Evolutionary conservation across 2,329 filamentous ascomycete species (phyloP), one percentile per base, ranked within the genome.

Genomic region (Hymenoscyphus albidus): DNA sequence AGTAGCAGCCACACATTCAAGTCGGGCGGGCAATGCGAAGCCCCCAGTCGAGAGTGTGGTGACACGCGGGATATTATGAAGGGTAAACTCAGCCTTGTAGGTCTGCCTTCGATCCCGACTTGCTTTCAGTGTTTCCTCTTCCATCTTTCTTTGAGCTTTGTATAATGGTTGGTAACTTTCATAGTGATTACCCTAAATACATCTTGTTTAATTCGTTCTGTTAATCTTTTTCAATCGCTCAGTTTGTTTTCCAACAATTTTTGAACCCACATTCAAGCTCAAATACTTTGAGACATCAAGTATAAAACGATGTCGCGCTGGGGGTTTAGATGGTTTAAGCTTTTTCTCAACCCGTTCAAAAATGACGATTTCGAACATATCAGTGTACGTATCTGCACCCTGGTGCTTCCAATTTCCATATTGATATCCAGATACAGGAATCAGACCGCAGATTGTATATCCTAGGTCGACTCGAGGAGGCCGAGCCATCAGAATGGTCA

Each of bases 291-390:
- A 27, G 22, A 27, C 7, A 10, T 27, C 18, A 12, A 10, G 18
- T 18, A 18, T 13, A 22, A 22, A 64, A 64, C 18, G 10, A 71
- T 71, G 69, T 61, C 63, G 1, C 64, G 67, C 38, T 71, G 69
- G 69, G 69, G 69, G 5, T 70, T 70, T 55, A 62, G 66, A 56
- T 71, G 69, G 69, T 58, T 71, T 51, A 69, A 67, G 38, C 62
- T 69, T 42, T 69, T 71, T 40, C 62, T 71, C 27, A 70, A 70
- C 51, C 69, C 69, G 38, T 71, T 64, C 59, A 59, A 62, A 7
- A 62, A 68, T 39, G 66, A 69, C 62, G 67, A 70, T 14, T 71
- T 71, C 39, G 68, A 65, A 14, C 66, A 71, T 39, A 71, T 71
- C 38, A 70, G 65, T 40, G 68, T 67, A 56, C 4, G 61, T 54